phyloP scores from a whole-genome alignment of 306 rosid species.

The Lathyrus oleraceus region DNA sequence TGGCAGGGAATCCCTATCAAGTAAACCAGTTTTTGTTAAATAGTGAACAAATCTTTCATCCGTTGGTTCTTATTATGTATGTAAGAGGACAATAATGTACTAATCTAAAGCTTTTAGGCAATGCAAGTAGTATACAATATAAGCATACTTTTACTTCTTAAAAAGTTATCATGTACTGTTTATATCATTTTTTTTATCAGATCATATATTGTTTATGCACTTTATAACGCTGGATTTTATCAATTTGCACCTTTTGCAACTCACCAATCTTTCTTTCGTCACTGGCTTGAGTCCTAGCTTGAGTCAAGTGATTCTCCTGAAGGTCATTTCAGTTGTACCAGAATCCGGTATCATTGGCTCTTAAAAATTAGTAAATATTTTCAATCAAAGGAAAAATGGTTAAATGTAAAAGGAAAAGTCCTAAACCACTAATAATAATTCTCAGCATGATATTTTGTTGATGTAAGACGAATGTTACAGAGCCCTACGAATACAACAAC shows the following conservation, averaged over 20 bases:
- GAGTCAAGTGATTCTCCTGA: background rate
- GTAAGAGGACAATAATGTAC: background rate
- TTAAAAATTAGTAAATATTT: background rate
- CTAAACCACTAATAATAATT: background rate
- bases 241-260: background rate
- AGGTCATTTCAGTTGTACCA: background rate
- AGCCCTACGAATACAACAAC: background rate
- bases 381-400: background rate
- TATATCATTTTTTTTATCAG: too few relatives aligned
- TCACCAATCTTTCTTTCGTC: background rate
- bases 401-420: background rate
- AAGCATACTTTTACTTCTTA: background rate
- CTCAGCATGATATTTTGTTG: background rate
- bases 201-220: too few relatives aligned
- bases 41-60: background rate
- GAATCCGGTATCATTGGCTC: background rate
- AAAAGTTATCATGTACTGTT: background rate
- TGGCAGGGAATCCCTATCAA: constrained; percentile 52
- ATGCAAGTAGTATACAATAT: background rate
- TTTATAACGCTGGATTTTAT: too few relatives aligned
- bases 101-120: background rate
- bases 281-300: background rate
- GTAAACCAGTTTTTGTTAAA: background rate
- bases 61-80: background rate
- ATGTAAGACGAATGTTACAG: background rate